Conservation (phyloP, 441 rosid species). For the Flueggea neowawraea region DNA sequence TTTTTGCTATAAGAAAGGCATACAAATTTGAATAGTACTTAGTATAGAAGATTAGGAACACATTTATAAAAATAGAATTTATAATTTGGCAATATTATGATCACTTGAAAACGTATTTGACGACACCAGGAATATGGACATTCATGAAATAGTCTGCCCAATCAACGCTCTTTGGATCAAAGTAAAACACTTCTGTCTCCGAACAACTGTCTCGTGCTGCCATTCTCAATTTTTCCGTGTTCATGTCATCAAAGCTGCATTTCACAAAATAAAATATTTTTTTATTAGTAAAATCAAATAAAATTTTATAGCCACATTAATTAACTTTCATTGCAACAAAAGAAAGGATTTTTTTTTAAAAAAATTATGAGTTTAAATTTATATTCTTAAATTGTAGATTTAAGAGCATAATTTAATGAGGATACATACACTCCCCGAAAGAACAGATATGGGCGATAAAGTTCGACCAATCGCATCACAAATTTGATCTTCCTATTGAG, state of each 20-base stretch:
- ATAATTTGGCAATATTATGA: neutral
- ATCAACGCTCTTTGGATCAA: conserved; percentile 32
- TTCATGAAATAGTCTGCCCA: conserved; percentile 43
- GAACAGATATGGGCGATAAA: conserved; percentile 62
- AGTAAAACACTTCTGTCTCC: conserved; percentile 26
- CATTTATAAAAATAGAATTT: too few species aligned
- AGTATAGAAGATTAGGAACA: too few species aligned
- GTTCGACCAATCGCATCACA: conserved; percentile 46
- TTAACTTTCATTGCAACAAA: too few species aligned
- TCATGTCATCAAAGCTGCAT: conserved; percentile 43
- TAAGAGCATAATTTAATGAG: neutral
- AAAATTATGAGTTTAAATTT: neutral
- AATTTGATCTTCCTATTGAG: conserved; percentile 46
- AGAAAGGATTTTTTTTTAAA: too few species aligned
- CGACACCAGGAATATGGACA: conserved; percentile 39
- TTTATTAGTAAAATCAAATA: too few species aligned
- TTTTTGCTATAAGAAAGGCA: too few species aligned
- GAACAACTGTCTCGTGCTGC: conserved; percentile 19
- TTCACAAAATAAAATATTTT: too few species aligned
- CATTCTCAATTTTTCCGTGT: conserved; percentile 28
- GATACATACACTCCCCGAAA: conserved; percentile 46
- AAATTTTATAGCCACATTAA: too few species aligned
- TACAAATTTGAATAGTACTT: too few species aligned
- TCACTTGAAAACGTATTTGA: conserved; percentile 33
- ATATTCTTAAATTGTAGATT: neutral